Evolutionary conservation across 129 eudicot species (phyloP).

Genomic region (Arctium minus): DNA sequence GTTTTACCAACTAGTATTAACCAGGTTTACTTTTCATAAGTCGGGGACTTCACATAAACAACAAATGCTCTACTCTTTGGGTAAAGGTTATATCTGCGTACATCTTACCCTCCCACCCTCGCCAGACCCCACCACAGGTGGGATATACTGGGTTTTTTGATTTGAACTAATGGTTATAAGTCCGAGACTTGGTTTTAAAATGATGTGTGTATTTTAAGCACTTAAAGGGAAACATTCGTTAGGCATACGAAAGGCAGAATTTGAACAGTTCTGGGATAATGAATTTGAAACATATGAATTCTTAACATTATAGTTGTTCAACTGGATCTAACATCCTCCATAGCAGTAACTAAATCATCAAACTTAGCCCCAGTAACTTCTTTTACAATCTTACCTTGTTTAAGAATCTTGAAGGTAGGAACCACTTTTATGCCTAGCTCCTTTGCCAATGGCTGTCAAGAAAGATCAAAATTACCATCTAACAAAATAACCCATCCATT

Average conservation of each 20-base stretch:
- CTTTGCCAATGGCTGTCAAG: conserved; percentile 77
- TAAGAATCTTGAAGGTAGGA: conserved; percentile 92
- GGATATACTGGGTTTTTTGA: background rate
- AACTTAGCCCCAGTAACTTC: conserved; percentile 92
- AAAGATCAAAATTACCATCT: background rate
- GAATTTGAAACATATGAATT: background rate
- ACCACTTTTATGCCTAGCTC: conserved; percentile 88
- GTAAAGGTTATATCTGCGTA: background rate
- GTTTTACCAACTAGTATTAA: background rate
- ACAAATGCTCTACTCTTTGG: background rate
- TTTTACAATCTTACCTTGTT: conserved; percentile 61
- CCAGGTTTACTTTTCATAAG: background rate
- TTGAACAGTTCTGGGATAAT: background rate
- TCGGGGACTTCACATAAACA: background rate
- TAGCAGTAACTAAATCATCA: conserved; percentile 61
- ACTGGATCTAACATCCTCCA: conserved; percentile 62
- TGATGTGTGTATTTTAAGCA: background rate
- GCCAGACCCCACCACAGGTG: background rate
- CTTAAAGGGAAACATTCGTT: background rate
- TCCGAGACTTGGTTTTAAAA: background rate
- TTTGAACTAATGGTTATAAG: background rate
- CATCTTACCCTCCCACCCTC: background rate
- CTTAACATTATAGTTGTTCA: conserved; percentile 12
- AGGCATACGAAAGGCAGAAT: background rate
- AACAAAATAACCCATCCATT: background rate